Percentiles rank a stretch among this genome's conserved stretches.
phyloP scores from a whole-genome alignment of 2,329 filamentous ascomycete species.

The Aspergillus sp. region DNA sequence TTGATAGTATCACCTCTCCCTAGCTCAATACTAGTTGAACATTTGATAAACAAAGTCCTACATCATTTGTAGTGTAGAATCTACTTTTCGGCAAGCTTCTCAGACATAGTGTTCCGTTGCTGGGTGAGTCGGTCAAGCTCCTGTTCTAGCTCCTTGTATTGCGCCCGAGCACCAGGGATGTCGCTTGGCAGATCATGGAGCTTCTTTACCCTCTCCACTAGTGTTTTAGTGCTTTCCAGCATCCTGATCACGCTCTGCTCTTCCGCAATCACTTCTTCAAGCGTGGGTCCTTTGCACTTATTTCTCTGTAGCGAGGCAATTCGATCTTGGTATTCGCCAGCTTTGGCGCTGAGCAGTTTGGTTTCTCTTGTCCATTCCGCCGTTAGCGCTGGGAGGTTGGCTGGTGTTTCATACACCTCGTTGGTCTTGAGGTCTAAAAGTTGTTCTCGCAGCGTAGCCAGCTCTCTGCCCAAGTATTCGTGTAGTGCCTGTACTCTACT shows the following conservation, averaged over 20 bases:
- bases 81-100: constrained; percentile 62
- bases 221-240: constrained; percentile 62
- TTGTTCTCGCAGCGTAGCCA: constrained; percentile 36
- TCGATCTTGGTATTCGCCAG: constrained; percentile 66
- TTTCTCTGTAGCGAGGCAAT: constrained; percentile 46
- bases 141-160: constrained; percentile 66
- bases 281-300: constrained; percentile 32
- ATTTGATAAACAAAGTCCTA: neutral
- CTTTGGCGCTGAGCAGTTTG: constrained; percentile 65
- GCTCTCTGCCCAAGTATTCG: constrained; percentile 56
- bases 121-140: constrained; percentile 64
- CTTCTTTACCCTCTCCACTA: constrained; percentile 64
- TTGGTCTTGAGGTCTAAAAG: constrained; percentile 35
- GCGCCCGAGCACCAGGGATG: constrained; percentile 65
- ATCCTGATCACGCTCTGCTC: constrained; percentile 62
- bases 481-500: constrained; percentile 59
- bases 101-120: constrained; percentile 72
- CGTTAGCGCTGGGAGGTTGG: constrained; percentile 68
- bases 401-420: constrained; percentile 54
- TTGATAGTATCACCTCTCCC: constrained; percentile 10
- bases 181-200: constrained; percentile 76
- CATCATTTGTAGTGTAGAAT: neutral
- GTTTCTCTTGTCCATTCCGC: constrained; percentile 70
- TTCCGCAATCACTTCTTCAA: constrained; percentile 57
- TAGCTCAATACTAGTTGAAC: constrained; percentile 12